Base-by-base conservation (phyloP, 306 rosid species). In the Cucumis cinereus region DNA sequence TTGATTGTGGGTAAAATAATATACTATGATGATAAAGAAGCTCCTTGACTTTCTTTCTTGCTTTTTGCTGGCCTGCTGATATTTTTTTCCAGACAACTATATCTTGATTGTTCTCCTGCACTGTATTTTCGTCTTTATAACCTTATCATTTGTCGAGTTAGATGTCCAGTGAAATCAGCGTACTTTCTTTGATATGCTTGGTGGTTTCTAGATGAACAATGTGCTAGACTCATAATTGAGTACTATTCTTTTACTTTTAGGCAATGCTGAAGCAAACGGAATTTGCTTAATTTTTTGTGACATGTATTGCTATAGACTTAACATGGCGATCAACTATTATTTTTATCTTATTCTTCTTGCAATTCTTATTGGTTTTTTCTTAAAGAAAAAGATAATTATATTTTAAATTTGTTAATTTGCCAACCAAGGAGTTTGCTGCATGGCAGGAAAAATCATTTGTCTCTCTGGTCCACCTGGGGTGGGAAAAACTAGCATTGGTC, bases 391-490 rank as follows among this genome's bases (percentile, higher is more conserved):
- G 26, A 24, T 70, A 70, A 16, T 15, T 70, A 53, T 69, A 66
- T 22, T 26, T 35, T 68, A 6, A 12, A 22, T 26, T 70, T 70
- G 24, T 71, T 71, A 26, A 8, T 49, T 71, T 49, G 59, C 28
- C 8, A 9, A 71, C 58, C 4, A 45, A 36, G 19, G 75, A 43
- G 75, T 71, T 45, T 43, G 6, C 17, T 45, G 2, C 57, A 6
- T 69, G 56, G n/a, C 74, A 95, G 99, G 99, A 76, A 95, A 95
- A 87, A 95, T 95, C 56, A 95, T 95, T 52, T 95, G 99, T 83
- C 87, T 95, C 76, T 95, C 98, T 89, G 99, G 99, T 28, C 99
- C 99, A 67, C 99, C 99, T 53, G 99, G 99, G 64, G 99, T 95
- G 84, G 99, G 99, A 70, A 95, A 95, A 90, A 95, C 99, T 52